Percentiles rank a stretch among this genome's conserved stretches.
phyloP scores from a whole-genome alignment of 805 yeast species.

The Lipomyces mesembrius region DNA sequence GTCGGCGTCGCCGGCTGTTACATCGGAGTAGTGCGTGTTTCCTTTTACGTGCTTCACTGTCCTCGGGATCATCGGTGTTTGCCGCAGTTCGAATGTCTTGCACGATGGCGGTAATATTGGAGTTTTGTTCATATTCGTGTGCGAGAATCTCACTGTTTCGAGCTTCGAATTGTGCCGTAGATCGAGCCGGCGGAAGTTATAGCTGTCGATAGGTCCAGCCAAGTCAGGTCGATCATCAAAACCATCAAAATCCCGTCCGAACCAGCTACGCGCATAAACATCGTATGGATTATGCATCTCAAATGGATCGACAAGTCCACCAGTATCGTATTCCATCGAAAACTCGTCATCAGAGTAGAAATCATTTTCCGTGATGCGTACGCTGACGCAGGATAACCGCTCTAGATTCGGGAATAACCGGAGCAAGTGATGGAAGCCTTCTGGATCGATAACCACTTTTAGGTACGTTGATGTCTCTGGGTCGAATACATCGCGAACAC shows the following conservation, averaged over 20 bases:
- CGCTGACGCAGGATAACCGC: not conserved
- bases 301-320: not conserved
- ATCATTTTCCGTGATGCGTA: not conserved
- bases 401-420: not conserved
- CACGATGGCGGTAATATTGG: conserved; percentile 1
- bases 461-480: not conserved
- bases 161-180: not conserved
- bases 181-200: conserved; percentile 2
- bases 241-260: not conserved
- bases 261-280: not conserved
- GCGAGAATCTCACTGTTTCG: not conserved
- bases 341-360: conserved; percentile 1
- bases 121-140: not conserved
- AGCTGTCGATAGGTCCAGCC: not conserved
- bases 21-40: not conserved
- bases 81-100: conserved; percentile 1
- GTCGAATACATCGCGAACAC: conserved; percentile 1
- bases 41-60: not conserved
- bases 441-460: not conserved
- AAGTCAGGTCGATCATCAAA: not conserved
- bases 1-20: not conserved
- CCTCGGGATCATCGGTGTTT: not conserved
- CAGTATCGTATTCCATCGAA: not conserved
- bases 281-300: conserved; percentile 1
- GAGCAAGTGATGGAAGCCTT: conserved; percentile 2